Percentiles rank a stretch among this genome's conserved stretches.
Evolutionary conservation across 23 red algal species (phyloP).

Genomic region (Pyropia haitanensis): DNA sequence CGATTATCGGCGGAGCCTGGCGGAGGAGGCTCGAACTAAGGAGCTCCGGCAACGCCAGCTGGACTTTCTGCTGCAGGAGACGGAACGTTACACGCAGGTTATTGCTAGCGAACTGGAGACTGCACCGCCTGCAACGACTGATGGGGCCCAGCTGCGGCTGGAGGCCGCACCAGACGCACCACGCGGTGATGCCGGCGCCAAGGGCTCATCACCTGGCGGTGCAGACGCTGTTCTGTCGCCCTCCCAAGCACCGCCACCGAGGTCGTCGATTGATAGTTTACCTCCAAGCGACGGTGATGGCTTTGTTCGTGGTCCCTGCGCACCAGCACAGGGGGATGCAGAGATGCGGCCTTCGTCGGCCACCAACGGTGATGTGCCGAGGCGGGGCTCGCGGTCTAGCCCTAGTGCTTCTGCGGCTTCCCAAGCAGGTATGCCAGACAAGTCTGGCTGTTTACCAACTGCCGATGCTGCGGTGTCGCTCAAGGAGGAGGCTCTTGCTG

Average conservation of each 20-base stretch:
- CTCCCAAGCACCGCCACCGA: too few relatives aligned
- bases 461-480: background rate
- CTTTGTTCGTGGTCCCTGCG: too few relatives aligned
- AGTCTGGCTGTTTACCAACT: background rate
- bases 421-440: background rate
- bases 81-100: slow-evolving; percentile 31
- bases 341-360: background rate
- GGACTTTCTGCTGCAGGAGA: slow-evolving; percentile 37
- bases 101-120: too few relatives aligned
- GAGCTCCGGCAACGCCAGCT: slow-evolving; percentile 32
- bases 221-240: too few relatives aligned
- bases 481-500: background rate
- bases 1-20: slow-evolving; percentile 10
- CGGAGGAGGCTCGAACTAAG: slow-evolving; percentile 18
- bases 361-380: background rate
- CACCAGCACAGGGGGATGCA: background rate
- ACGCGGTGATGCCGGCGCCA: too few relatives aligned
- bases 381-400: background rate
- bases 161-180: too few relatives aligned
- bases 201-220: too few relatives aligned
- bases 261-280: too few relatives aligned
- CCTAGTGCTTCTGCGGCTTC: background rate
- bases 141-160: too few relatives aligned
- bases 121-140: too few relatives aligned
- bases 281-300: too few relatives aligned